phyloP scores from a whole-genome alignment of 306 rosid genomes.

The Hippophae gyantsensis region DNA sequence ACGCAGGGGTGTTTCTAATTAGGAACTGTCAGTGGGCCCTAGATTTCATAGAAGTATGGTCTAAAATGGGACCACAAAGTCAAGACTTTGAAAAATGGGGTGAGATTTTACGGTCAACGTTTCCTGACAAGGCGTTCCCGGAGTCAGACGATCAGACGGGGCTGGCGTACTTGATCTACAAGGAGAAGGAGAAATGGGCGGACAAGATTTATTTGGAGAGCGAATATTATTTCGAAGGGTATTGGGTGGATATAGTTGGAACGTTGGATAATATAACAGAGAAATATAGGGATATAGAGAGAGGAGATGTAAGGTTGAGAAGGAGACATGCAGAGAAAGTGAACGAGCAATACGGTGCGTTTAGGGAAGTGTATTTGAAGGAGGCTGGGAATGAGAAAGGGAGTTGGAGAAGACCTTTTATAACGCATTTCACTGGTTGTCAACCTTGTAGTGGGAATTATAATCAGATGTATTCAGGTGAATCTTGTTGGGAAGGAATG shows the following conservation, averaged over 20 bases:
- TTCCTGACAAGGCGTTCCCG: constrained; percentile 65
- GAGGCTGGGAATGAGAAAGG: constrained; percentile 40
- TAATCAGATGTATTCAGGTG: constrained; percentile 44
- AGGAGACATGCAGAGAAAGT: constrained; percentile 71
- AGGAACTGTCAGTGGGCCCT: constrained; percentile 85
- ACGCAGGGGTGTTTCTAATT: constrained; percentile 79
- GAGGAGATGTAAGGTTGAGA: constrained; percentile 29
- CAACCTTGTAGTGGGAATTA: constrained; percentile 86
- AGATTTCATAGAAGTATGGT: constrained; percentile 70
- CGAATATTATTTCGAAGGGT: constrained; percentile 65
- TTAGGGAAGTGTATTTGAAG: constrained; percentile 36
- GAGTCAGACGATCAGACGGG: constrained; percentile 94
- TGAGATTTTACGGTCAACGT: constrained; percentile 28
- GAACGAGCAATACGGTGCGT: constrained; percentile 45
- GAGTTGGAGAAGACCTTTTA: constrained; percentile 62
- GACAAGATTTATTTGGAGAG: constrained; percentile 58
- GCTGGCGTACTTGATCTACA: constrained; percentile 59
- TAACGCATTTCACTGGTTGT: constrained; percentile 84
- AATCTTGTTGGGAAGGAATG: constrained; percentile 74
- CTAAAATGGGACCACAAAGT: constrained; percentile 78
- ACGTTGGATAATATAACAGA: constrained; percentile 27
- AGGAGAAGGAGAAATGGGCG: constrained; percentile 51
- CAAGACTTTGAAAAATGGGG: constrained; percentile 72
- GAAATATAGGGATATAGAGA: constrained; percentile 35
- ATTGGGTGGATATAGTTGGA: constrained; percentile 60